Conservation (phyloP, 2,329 filamentous ascomycete genomes). For the Cryphonectria naterciae region DNA sequence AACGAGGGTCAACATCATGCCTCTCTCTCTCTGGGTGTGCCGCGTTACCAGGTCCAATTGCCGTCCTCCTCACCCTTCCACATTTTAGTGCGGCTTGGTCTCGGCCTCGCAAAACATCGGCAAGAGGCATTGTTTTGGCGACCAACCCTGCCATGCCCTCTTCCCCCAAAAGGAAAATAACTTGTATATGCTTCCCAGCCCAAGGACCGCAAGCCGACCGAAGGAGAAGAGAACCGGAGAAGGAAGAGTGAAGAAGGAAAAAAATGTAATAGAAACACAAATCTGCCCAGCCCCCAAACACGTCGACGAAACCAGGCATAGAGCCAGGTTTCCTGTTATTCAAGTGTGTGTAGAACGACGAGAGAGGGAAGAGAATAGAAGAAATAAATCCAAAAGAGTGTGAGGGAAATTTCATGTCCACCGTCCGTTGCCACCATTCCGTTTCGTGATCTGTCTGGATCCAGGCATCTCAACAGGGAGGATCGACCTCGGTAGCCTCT, state of each 20-base stretch:
- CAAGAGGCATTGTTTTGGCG: neutral
- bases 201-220: conserved; percentile 16
- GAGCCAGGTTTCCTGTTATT: conserved; percentile 3
- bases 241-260: neutral
- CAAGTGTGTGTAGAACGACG: conserved; percentile 4
- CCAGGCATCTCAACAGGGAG: conserved; percentile 32
- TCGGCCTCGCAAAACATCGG: neutral
- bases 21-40: conserved; percentile 2
- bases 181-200: conserved; percentile 16
- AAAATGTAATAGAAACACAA: conserved; percentile 1
- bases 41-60: conserved; percentile 7
- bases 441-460: conserved; percentile 33
- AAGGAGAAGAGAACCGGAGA: neutral
- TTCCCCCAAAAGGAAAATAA: neutral
- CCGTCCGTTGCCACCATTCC: conserved; percentile 25
- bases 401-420: conserved; percentile 27
- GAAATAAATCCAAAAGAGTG: conserved; percentile 31
- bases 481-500: conserved; percentile 29
- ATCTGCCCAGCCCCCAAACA: conserved; percentile 6
- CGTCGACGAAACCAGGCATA: conserved; percentile 15
- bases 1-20: conserved; percentile 11
- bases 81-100: conserved; percentile 14
- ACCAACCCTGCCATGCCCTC: neutral
- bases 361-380: conserved; percentile 29
- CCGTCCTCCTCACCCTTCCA: conserved; percentile 4